Base-by-base conservation (phyloP, 2,329 filamentous ascomycete species). In the Pseudogymnoascus sp. region DNA sequence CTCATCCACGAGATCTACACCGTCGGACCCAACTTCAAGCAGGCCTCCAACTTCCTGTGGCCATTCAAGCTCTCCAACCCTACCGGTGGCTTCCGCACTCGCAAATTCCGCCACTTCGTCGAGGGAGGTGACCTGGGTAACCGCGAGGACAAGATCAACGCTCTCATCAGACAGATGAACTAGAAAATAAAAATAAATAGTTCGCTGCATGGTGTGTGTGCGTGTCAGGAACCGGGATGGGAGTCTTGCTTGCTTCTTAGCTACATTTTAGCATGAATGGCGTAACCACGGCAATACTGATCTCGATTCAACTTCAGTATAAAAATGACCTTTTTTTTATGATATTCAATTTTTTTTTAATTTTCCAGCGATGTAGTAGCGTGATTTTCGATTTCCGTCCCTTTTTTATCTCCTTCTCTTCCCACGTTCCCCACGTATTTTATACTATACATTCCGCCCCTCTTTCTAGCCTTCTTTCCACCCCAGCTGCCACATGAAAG, bases 51-150 rank as follows among this genome's bases (percentile, higher is more conserved):
- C 88, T 97, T 97, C 86, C 81, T 97, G 70, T 99, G 94, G 94
- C 94, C 94, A 75, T 99, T 99, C 87, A 97, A 99, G 89, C 89
- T 99, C 70, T 91, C 85, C 85, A 96, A 95, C 86, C 94, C 94
- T 74, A 97, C 81, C 71, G 94, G 94, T 76, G 92, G 94, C 67
- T 99, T 97, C 90, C 88, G 88, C 71, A 79, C 88, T 72, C 84
- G 94, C 80, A 99, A 97, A 84, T 97, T 97, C 86, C 94, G 91
- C 83, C 92, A 97, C 83, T 97, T 90, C 82, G 89, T 97, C 66
- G 89, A 96, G 83, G 94, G 92, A 79, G 94, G 94, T 87, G 94
- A 99, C 79, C 82, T 95, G 71, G 94, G 94, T 76, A 97, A 99
- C 86, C 89, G 94, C 69, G 94, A 99, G 83, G 92, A 97, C 73